phyloP scores from a whole-genome alignment of 495 filamentous ascomycete species.

The Neurospora hispaniola region DNA sequence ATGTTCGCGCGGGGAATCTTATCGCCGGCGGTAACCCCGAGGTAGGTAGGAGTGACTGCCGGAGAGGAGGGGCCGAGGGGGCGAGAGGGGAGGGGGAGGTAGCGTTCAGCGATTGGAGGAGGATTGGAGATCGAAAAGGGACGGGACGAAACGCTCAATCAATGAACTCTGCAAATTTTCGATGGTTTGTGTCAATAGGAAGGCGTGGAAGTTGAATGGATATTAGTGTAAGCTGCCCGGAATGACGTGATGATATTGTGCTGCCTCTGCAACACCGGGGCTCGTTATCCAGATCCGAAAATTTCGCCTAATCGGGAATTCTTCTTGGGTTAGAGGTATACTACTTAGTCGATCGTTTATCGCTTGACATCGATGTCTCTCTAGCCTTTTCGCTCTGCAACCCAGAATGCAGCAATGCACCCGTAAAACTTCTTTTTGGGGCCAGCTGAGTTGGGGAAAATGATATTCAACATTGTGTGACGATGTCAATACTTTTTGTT shows the following conservation, averaged over 20 bases:
- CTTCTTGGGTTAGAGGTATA: too few species aligned
- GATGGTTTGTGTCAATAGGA: neutral
- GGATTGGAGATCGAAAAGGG: neutral
- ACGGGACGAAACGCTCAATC: neutral
- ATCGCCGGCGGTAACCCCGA: neutral
- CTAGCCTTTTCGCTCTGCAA: too few species aligned
- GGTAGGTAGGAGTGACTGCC: neutral
- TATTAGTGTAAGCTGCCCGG: neutral
- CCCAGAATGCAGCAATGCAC: too few species aligned
- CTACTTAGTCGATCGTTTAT: neutral
- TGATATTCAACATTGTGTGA: too few species aligned
- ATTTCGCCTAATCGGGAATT: neutral
- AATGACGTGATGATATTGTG: neutral
- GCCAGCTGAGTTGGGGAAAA: too few species aligned
- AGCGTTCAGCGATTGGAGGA: neutral
- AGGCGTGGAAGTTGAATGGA: neutral
- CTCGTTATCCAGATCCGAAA: neutral
- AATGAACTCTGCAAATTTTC: neutral
- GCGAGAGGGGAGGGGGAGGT: neutral
- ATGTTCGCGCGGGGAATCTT: neutral
- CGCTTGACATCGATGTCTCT: too few species aligned
- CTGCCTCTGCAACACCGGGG: neutral
- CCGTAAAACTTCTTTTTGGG: too few species aligned
- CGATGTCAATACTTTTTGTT: too few species aligned
- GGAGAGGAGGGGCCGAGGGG: neutral